Evolutionary conservation across 2,329 filamentous ascomycete genomes (phyloP).

Genomic region (Aspergillus udagawae): DNA sequence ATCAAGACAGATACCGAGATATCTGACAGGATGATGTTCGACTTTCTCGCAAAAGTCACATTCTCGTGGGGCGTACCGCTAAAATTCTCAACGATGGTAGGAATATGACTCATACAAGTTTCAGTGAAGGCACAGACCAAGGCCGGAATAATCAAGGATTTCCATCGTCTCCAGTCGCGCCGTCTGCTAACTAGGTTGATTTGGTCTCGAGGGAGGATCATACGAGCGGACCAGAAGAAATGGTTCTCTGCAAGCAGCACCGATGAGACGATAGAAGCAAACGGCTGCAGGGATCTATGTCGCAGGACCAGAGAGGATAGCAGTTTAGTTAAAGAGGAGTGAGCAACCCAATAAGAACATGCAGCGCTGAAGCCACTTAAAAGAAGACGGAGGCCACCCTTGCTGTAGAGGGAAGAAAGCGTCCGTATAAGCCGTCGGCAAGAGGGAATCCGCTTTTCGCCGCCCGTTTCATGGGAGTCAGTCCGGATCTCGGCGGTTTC

Average conservation of each 20-base stretch:
- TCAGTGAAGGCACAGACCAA: neutral
- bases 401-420: neutral
- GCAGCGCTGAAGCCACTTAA: neutral
- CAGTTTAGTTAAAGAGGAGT: neutral
- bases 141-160: neutral
- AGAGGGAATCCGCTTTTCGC: neutral
- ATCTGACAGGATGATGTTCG: neutral
- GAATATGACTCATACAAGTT: neutral
- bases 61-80: neutral
- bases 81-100: neutral
- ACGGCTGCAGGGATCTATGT: neutral
- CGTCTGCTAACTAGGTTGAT: neutral
- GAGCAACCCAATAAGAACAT: neutral
- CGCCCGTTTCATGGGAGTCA: neutral
- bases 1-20: neutral
- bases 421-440: neutral
- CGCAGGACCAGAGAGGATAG: neutral
- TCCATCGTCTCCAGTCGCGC: neutral
- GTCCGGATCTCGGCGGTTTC: neutral
- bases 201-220: neutral
- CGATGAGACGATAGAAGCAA: neutral
- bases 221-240: neutral
- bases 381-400: neutral
- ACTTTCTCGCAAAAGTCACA: neutral
- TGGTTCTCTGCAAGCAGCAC: slow-evolving; percentile 4